Evolutionary conservation across 352 stramenopile genomes (phyloP), one percentile per base, ranked within the genome.

Genomic region (Plasmopara halstedii): DNA sequence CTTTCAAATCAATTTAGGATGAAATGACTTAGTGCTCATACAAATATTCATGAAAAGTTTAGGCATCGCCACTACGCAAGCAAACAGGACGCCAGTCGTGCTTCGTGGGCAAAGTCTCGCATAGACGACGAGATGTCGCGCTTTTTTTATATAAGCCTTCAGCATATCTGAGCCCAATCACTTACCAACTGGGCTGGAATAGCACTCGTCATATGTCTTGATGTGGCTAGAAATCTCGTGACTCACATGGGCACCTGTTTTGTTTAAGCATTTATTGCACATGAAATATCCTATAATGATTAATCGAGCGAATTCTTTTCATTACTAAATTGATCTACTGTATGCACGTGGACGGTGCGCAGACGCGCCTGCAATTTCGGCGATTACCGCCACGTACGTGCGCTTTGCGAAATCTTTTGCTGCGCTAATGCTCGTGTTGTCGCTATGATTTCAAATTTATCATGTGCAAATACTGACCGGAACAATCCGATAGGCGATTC

Each of bases 51-150:
- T 51, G 48, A 54, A 59, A 36, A 29, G 39, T 13, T 20, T 15
- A n/a, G 45, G 49, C 26, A 40, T n/a, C 17, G 32, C 35, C 23
- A 50, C 45, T 17, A 27, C 32, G 34, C 23, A n/a, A 33, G 38
- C 19, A 40, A 38, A 51, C 37, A 15, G 26, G 48, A 27, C 23
- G 14, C 18, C 26, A 40, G 50, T 60, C 56, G 55, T 33, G 33
- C 49, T 15, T 59, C 45, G 55, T 19, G 15, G 19, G 40, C n/a
- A n/a, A 4, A 13, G 25, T 10, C 23, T 36, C 25, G 55, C 34
- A 53, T 34, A 32, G 25, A 47, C 32, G 42, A 53, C 22, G 17
- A 31, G 13, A 40, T 29, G 25, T 29, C 25, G 25, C 25, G 25
- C 25, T 2, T 29, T 11, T 29, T 29, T 11, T 29, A 6, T 29